Base-by-base conservation (phyloP, 1,139 yeast genomes). In the Zygotorulaspora mrakii region DNA sequence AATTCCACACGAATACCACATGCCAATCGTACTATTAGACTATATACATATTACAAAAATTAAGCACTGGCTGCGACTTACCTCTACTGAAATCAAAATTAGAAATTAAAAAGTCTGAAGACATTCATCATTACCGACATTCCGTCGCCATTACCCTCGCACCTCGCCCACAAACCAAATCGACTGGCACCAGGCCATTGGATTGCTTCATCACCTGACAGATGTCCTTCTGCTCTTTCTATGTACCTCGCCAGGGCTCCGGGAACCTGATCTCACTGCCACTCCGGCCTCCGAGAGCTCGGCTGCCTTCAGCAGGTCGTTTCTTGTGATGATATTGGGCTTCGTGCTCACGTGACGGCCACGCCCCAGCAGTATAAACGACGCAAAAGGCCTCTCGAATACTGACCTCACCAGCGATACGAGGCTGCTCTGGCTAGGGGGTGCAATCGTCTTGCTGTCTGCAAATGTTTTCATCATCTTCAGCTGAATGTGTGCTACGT, bases 341-440 rank as follows among this genome's bases (percentile, higher is more conserved):
- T 45, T 45, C 8, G 38, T 42, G 30, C 48, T 45, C 6, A 30
- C 46, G 18, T 42, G 42, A 7, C 37, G 40, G 7, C 48, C 48
- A 18, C 46, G 46, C 13, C 48, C 48, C 26, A 36, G 23, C 18
- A 34, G 35, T 21, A 43, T 28, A 5, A 43, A 25, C n/a, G 42
- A 32, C 4, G 35, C 33, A 13, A 43, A 12, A 2, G 42, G 40
- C 26, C 41, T 26, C 10, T 34, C 30, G 25, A 43, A 22, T 14
- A 40, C 28, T 18, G 36, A 33, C 1, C 38, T 28, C 33, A 36
- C 31, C 27, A 37, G 14, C 12, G 39, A 30, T 3, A 22, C 17
- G 7, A 32, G 27, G 10, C 16, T 32, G 20, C 12, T 32, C 7
- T 32, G 17, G 16, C 22, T 22, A 14, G 18, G 17, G 10, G 17